Evolutionary conservation across 2,329 filamentous ascomycete genomes (phyloP).

Genomic region (Mycosphaerella sp.): DNA sequence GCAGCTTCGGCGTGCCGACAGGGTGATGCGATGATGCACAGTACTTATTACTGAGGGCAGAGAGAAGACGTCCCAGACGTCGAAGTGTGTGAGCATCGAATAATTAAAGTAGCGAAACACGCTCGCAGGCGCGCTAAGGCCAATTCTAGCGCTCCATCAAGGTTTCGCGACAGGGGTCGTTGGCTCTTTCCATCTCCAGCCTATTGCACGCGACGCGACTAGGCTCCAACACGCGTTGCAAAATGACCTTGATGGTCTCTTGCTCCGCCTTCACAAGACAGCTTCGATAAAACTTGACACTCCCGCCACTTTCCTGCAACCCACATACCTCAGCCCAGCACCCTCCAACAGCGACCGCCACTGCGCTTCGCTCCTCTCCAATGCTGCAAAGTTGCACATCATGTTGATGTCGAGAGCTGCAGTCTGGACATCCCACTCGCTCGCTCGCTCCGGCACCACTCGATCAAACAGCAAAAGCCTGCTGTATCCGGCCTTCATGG

Average conservation of each 20-base stretch:
- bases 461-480: conserved; percentile 27
- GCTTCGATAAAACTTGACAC: conserved; percentile 3
- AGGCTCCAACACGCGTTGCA: not conserved
- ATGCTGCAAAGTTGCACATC: conserved; percentile 35
- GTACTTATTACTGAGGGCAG: too few species aligned
- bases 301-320: conserved; percentile 2
- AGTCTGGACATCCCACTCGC: conserved; percentile 8
- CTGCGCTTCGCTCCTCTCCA: conserved; percentile 39
- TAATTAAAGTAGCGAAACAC: too few species aligned
- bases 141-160: too few species aligned
- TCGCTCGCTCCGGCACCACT: conserved; percentile 20
- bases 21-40: too few species aligned
- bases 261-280: not conserved
- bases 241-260: not conserved
- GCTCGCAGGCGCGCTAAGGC: too few species aligned
- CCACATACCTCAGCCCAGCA: conserved; percentile 13
- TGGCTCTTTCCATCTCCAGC: too few species aligned
- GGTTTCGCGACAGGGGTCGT: too few species aligned
- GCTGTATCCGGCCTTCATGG: conserved; percentile 25
- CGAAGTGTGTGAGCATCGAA: too few species aligned
- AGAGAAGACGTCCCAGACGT: too few species aligned
- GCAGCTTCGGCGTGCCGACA: not conserved
- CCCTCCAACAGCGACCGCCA: conserved; percentile 29
- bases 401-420: conserved; percentile 39
- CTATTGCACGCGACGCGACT: too few species aligned